These are phyloP conservation scores for Trichoderma atrobrunneum DNA, from an alignment of 2,329 filamentous ascomycete species.

Conservation along the genomic window DNA sequence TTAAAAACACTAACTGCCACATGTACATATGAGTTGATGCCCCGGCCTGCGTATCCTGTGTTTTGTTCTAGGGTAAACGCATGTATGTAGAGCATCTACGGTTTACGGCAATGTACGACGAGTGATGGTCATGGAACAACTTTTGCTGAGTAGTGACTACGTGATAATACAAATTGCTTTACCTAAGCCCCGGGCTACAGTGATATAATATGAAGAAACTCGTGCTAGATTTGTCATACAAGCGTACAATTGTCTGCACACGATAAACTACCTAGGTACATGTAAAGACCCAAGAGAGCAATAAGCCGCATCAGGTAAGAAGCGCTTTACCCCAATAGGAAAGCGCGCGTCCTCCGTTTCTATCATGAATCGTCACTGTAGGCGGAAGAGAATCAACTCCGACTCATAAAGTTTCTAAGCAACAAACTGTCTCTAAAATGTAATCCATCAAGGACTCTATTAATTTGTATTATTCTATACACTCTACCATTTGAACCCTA, in stretches of 20 bases:
- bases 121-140: not conserved
- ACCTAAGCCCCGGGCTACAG: no score
- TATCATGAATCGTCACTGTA: not conserved
- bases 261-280: not conserved
- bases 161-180: not conserved
- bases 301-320: not conserved
- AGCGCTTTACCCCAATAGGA: not conserved
- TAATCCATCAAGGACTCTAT: not conserved
- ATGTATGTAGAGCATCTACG: not conserved
- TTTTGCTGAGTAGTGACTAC: not conserved
- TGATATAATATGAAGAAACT: not conserved
- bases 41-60: not conserved
- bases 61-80: not conserved
- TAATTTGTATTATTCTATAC: not conserved
- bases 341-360: not conserved
- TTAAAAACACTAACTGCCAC: not conserved
- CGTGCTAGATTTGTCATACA: not conserved
- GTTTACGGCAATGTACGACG: not conserved
- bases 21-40: not conserved
- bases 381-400: not conserved
- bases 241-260: not conserved
- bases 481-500: not conserved
- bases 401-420: not conserved
- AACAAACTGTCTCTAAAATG: not conserved
- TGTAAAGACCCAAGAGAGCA: not conserved